A percentile compares a stretch with the other conserved stretches of the same genome.
Conservation (phyloP, 305 asterid species). For the Lippia alba region DNA sequence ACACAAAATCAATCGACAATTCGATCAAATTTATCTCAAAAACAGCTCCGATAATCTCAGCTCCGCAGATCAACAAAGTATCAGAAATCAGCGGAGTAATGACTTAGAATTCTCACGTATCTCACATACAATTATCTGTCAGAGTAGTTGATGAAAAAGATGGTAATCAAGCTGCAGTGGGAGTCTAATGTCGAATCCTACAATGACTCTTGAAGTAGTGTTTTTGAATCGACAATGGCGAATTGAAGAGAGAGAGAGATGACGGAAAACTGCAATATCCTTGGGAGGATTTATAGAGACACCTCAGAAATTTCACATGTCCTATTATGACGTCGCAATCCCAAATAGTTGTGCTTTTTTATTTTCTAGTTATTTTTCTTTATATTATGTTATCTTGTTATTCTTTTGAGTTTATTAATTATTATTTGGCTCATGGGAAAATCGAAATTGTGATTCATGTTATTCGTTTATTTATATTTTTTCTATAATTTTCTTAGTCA, state of each 20-base stretch:
- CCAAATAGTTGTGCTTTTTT: not conserved
- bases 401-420: no score
- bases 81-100: no score
- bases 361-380: not conserved
- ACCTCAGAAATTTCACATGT: slow-evolving; percentile 1
- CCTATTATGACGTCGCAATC: not conserved
- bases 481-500: no score
- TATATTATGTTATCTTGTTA: not conserved
- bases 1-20: slow-evolving; percentile 34
- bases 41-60: slow-evolving; percentile 49
- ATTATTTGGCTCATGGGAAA: not conserved
- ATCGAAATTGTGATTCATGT: not conserved
- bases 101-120: no score
- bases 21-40: slow-evolving; percentile 37
- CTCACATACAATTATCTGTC: no score
- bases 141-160: not conserved
- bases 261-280: not conserved
- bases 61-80: slow-evolving; percentile 34
- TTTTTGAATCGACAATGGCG: not conserved
- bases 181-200: no score
- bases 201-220: no score
- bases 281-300: slow-evolving; percentile 27
- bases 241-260: not conserved
- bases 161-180: not conserved
- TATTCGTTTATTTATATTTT: no score